Evolutionary conservation across 257 asterid genomes (phyloP), one percentile per base, ranked within the genome.

Genomic region (Solanum medicagineum): DNA sequence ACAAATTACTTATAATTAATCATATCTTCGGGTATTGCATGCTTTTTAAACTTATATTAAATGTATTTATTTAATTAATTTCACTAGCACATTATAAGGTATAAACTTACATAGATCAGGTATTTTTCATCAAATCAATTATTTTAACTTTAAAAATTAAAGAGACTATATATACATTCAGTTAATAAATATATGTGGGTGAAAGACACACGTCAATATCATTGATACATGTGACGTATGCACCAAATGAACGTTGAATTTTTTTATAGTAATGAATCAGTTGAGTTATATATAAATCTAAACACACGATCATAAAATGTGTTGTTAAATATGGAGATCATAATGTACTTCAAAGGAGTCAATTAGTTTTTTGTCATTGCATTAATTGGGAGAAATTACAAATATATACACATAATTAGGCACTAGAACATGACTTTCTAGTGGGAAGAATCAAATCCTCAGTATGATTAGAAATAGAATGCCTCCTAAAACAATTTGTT

Each of bases 381-480:
- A 69, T 44, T n/a, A 19, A 42, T 32, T 12, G 65, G 6, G 20
- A 42, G 80, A 0, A 80, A 70, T 57, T 26, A 10, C 26, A 24
- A 29, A n/a, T 32, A 49, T 15, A 42, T 7, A 42, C 42, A 54
- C 12, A 81, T 75, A 83, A 45, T 85, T 84, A 91, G 79, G 83
- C 91, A 90, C 92, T 91, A 80, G 93, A 91, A 71, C 86, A 90
- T 42, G 95, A 92, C 6, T 89, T 93, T 84, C 90, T 90, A 47
- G 87, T 87, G 63, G 89, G 88, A 86, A 55, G 4, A 51, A 66
- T 81, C 26, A 60, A 24, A 40, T 87, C 88, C 65, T 85, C 85
- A 36, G 60, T 84, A 75, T 82, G 80, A 68, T 77, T 81, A 85
- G 89, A 86, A 75, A 63, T 85, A 56, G 88, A 87, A 69, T 86